Evolutionary conservation across 371 early-diverging fungal genomes (phyloP), one percentile per base, ranked within the genome.

Genomic region (Syncephalastrum sp.): DNA sequence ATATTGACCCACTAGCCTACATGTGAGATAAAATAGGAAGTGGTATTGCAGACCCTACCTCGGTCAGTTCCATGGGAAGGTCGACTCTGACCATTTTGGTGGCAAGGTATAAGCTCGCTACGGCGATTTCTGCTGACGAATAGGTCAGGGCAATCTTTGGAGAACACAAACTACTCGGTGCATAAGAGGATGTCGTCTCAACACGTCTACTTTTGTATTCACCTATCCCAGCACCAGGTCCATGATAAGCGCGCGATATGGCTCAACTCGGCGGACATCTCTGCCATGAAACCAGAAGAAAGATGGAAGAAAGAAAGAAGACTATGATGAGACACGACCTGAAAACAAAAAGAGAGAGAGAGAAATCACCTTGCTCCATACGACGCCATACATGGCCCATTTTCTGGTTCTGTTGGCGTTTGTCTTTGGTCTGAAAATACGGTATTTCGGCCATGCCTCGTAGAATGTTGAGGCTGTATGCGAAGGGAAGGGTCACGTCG

Each of bases 51-150:
- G 27, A 8, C 8, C 25, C 50, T 64, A 65, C 65, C 65, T 75
- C 72, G 50, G 51, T 70, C 70, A 76, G 72, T 12, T 92, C 47
- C 65, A 72, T 65, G 5, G 70, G 61, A 44, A 72, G 29, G 51
- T 70, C 69, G 12, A 61, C 64, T 14, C 68, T 48, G 3, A 64
- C 61, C 15, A 70, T 67, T 6, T 69, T 61, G 42, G 72, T 47
- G n/a, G 80, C 74, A 41, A 79, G 68, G 54, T 79, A 79, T 23
- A 79, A 53, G 50, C 80, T 74, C 2, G 72, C 80, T 17, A 79
- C 57, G 4, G 72, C 80, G 50, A 76, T 67, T 14, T 68, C 67
- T 16, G 67, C 55, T 43, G 69, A 58, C 5, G 71, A 66, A 43
- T 74, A 68, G 3, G 60, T 62, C 25, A 74, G 56, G 23, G 67